phyloP scores from a whole-genome alignment of 371 early-diverging fungal species.

The Parasitella parasitica region DNA sequence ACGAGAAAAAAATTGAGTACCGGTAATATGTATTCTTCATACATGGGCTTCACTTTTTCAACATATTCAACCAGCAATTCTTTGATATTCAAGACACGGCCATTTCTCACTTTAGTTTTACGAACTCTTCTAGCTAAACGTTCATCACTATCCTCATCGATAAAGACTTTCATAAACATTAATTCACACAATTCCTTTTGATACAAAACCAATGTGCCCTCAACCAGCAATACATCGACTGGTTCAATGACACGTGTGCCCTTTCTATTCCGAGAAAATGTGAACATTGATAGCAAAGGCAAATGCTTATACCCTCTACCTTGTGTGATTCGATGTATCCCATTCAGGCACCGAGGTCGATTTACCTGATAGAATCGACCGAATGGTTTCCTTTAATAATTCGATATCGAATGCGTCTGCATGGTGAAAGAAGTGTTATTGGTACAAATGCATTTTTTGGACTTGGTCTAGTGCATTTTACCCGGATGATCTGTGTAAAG shows the following conservation, averaged over 20 bases:
- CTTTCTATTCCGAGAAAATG: constrained; percentile 15
- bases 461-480: no score
- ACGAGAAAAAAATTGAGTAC: no score
- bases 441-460: no score
- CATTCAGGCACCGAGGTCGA: constrained; percentile 52
- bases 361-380: constrained; percentile 43
- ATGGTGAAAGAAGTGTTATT: no score
- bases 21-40: constrained; percentile 84
- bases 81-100: constrained; percentile 42
- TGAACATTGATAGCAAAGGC: no score
- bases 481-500: constrained; percentile 56
- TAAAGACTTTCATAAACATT: constrained; percentile 63
- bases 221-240: constrained; percentile 61
- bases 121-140: constrained; percentile 52
- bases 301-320: constrained; percentile 26
- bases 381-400: constrained; percentile 44
- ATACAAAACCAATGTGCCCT: constrained; percentile 65
- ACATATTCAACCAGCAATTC: constrained; percentile 69
- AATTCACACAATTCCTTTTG: constrained; percentile 49
- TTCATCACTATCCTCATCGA: constrained; percentile 70
- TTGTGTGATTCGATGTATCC: constrained; percentile 44
- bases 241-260: constrained; percentile 34
- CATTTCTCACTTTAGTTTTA: constrained; percentile 31
- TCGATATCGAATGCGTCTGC: constrained; percentile 65
- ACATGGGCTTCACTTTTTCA: constrained; percentile 80